A percentile compares a stretch with the other conserved stretches of the same genome.
Evolutionary conservation across 1,139 yeast species (phyloP).

Genomic region (Hemisphaericaspora lyxosophila): DNA sequence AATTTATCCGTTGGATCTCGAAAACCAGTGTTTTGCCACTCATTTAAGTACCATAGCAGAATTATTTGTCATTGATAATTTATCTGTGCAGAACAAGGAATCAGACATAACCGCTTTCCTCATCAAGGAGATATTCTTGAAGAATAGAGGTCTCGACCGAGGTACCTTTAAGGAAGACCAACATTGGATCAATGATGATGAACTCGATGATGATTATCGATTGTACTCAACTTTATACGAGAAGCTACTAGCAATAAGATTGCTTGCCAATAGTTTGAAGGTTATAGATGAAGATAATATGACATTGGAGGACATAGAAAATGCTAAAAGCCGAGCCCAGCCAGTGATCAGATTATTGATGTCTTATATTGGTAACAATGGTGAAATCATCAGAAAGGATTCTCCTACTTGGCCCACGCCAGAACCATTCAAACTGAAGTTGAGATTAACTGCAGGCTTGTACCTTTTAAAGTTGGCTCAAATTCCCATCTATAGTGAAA

Average conservation of each 20-base stretch:
- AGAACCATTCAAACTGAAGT: conserved; percentile 51
- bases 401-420: conserved; percentile 63
- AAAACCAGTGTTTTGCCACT: conserved; percentile 45
- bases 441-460: conserved; percentile 70
- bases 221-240: conserved; percentile 31
- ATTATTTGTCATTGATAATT: conserved; percentile 53
- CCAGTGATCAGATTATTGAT: conserved; percentile 68
- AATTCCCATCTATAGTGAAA: conserved; percentile 48
- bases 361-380: conserved; percentile 72
- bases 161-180: conserved; percentile 27
- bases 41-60: conserved; percentile 64
- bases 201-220: conserved; percentile 28
- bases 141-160: conserved; percentile 34
- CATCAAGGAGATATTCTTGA: conserved; percentile 60
- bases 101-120: conserved; percentile 59
- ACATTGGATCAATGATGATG: conserved; percentile 52
- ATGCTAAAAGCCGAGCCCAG: conserved; percentile 40
- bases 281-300: conserved; percentile 36
- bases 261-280: conserved; percentile 64
- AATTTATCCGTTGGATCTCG: conserved; percentile 52
- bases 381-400: conserved; percentile 66
- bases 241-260: conserved; percentile 56
- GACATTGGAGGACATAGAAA: conserved; percentile 28
- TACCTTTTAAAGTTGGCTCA: conserved; percentile 66
- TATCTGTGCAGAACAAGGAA: conserved; percentile 52